Evolutionary conservation across 345 rosid genomes (phyloP).

Genomic region (Arabidopsis arenosa): DNA sequence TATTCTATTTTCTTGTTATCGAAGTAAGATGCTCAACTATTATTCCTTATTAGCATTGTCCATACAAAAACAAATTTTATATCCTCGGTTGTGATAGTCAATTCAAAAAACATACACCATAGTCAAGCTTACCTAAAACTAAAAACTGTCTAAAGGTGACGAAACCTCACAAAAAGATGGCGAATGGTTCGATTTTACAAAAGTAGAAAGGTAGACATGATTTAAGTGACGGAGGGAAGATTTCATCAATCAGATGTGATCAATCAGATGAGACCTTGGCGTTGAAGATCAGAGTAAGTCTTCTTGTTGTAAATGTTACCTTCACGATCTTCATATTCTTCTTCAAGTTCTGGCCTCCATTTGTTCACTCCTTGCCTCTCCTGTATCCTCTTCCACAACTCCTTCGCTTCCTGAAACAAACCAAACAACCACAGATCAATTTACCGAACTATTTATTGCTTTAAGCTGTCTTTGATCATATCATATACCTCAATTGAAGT

Average conservation of each 20-base stretch:
- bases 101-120: not conserved
- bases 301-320: conserved; percentile 99
- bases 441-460: not conserved
- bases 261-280: conserved; percentile 86
- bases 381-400: conserved; percentile 91
- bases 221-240: not conserved
- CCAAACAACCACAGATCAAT: conserved; percentile 10
- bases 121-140: not conserved
- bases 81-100: not conserved
- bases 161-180: not conserved
- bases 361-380: conserved; percentile 85
- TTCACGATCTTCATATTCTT: conserved; percentile 97
- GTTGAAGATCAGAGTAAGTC: conserved; percentile 95
- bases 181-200: conserved; percentile 29
- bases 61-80: not conserved
- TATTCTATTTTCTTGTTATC: not conserved
- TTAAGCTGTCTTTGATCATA: conserved; percentile 1
- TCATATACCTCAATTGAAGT: conserved; percentile 75
- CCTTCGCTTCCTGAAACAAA: conserved; percentile 81
- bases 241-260: conserved; percentile 6
- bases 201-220: not conserved
- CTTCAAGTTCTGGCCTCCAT: conserved; percentile 99
- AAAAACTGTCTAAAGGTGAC: not conserved
- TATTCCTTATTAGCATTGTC: not conserved
- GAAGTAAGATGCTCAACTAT: not conserved